phyloP scores from a whole-genome alignment of 2,329 filamentous ascomycete species.

The Fusarium vanettenii region DNA sequence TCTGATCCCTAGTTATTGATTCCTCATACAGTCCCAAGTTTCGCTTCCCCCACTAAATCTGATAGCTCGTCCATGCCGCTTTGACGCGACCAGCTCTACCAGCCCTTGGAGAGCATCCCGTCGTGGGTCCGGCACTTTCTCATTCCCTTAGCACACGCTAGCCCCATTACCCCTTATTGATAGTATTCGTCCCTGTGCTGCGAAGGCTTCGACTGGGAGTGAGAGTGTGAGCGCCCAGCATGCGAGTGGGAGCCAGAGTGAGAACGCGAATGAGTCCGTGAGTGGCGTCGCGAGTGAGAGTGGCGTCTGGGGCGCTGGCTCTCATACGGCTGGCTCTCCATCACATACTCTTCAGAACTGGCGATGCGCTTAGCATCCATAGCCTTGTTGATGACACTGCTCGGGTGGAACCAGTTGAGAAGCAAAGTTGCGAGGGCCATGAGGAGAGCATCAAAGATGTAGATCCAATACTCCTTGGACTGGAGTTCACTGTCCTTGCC shows the following conservation, averaged over 20 bases:
- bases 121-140: neutral
- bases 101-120: neutral
- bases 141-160: neutral
- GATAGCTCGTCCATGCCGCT: neutral
- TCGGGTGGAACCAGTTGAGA: constrained; percentile 44
- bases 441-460: constrained; percentile 52
- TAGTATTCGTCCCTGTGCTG: constrained; percentile 10
- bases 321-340: constrained; percentile 37
- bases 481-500: constrained; percentile 50
- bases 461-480: constrained; percentile 50
- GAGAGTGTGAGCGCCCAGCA: neutral
- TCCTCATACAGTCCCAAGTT: neutral
- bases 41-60: neutral
- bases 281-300: constrained; percentile 3
- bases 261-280: neutral
- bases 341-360: constrained; percentile 40
- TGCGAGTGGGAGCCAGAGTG: constrained; percentile 3
- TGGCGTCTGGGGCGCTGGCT: neutral
- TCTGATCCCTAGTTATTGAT: neutral
- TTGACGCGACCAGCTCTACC: neutral
- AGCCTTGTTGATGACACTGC: constrained; percentile 38
- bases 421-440: constrained; percentile 47
- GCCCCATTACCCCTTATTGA: constrained; percentile 1
- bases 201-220: neutral
- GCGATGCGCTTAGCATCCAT: constrained; percentile 32